phyloP scores from a whole-genome alignment of 176 grass and related monocot genomes.

The Eleusine coracana region DNA sequence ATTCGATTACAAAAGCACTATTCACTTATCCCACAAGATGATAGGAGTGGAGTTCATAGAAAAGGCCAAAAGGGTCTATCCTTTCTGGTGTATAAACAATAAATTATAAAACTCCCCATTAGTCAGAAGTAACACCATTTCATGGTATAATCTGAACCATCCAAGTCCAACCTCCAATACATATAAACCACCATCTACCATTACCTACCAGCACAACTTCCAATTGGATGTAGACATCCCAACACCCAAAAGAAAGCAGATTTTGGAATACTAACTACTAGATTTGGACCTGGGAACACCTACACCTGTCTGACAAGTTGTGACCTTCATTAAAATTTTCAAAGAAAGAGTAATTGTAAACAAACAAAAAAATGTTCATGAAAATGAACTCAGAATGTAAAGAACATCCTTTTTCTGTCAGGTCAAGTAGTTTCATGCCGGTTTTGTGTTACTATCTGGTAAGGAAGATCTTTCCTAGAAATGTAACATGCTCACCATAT shows the following conservation, averaged over 20 bases:
- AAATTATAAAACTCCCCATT: slow-evolving; percentile 6
- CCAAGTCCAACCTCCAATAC: slow-evolving; percentile 6
- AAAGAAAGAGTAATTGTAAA: slow-evolving; percentile 17
- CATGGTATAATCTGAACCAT: slow-evolving; percentile 18
- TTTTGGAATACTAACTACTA: slow-evolving; percentile 41
- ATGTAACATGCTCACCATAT: background rate
- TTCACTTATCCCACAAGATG: background rate
- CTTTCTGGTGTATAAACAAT: background rate
- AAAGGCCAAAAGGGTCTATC: background rate
- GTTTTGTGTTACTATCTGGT: background rate
- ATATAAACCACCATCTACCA: slow-evolving; percentile 12
- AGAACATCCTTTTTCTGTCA: slow-evolving; percentile 10
- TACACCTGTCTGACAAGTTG: slow-evolving; percentile 37
- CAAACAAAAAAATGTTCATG: background rate
- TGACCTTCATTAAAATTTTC: background rate
- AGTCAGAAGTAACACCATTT: background rate
- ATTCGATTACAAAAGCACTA: background rate
- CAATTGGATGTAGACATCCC: slow-evolving; percentile 41
- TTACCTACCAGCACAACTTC: slow-evolving; percentile 39
- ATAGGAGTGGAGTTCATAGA: background rate
- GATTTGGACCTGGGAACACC: slow-evolving; percentile 37
- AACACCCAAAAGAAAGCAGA: slow-evolving; percentile 51
- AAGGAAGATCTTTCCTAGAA: background rate
- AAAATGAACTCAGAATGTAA: background rate
- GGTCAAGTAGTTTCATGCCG: slow-evolving; percentile 22